Evolutionary conservation across 2,329 filamentous ascomycete species (phyloP), one percentile per base, ranked within the genome.

Genomic region (Botrytis tulipae): DNA sequence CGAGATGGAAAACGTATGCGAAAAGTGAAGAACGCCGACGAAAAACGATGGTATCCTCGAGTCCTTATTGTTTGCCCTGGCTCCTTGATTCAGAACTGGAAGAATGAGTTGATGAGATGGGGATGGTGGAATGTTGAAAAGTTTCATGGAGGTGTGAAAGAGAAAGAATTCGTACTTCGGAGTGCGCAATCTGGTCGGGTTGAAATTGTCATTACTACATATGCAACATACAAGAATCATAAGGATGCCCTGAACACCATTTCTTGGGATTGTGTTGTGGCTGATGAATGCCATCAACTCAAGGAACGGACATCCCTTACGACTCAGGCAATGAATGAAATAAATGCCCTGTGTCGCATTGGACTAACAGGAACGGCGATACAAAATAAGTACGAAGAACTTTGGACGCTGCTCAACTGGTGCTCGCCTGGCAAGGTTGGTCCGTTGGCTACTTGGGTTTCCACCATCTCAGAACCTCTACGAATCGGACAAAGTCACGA

Each of bases 321-420:
- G 12, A 96, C 95, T 0, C 89, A 92, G 79, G 91, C 94, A 0
- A 95, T 99, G 92, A 93, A 94, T 78, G 89, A 95, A 75, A 86
- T 98, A 77, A 99, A 99, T 78, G 90, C 95, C 0, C 87, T 98
- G 3, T 98, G 96, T 80, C 89, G 96, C 48, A 95, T 99, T 75
- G 96, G 96, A 0, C 86, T 99, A 14, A 98, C 95, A 0, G 96
- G 96, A 2, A 99, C 96, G 0, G 95, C 95, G 0, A 98, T 99
- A 62, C 96, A 99, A 81, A 99, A 99, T 82, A 96, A 93, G 77
- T 99, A 99, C 81, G 94, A 98, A 80, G 96, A 99, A 82, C 87
- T 99, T 0, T 99, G 95, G 95, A 97, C 94, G 0, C 85, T 99
- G 0, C 85, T 99, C 4, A 97, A 99, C 81, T 99, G 96, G 96